Base-by-base conservation (phyloP, 2,329 filamentous ascomycete species). In the Xylariaceae sp. region DNA sequence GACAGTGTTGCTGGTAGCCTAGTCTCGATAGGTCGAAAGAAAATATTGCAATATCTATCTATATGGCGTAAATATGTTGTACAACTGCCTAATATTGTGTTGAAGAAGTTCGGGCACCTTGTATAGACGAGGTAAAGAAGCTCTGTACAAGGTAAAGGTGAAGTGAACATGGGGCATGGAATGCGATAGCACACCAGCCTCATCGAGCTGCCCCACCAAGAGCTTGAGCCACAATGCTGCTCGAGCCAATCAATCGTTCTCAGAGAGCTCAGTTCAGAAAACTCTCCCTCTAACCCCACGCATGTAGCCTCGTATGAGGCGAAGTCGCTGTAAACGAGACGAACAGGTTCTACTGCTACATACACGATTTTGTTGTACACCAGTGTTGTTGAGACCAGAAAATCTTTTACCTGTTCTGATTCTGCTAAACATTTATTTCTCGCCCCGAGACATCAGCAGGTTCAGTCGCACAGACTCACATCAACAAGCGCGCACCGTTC, bases 231-330 rank as follows among this genome's bases (percentile, higher is more conserved):
- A 55, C 53, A 61, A 18, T 6, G 5, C 1, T 8, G 36, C 18
- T 55, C 42, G 40, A 41, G 27, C 50, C 50, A 53, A 54, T 53
- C 60, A 55, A 51, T 44, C 26, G 24, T 32, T 18, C 10, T 39
- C 13, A 33, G 23, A 6, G 32, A 59, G 46, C 52, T 59, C 53
- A 59, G 59, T 59, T 61, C 57, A 52, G 53, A 60, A 61, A 62
- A 59, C 45, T 60, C 50, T 55, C 50, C 46, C 45, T 33, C 27
- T 24, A 35, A 57, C 57, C 57, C 57, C 57, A 59, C 57, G 26
- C 57, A 8, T 32, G 23, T 16, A 50, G 37, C 39, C 29, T 53
- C 30, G 27, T 26, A 30, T 33, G 23, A 40, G 37, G 41, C 23
- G 29, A 49, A 16, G 26, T 36, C 39, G 42, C 43, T 10, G 10